phyloP scores from a whole-genome alignment of 352 stramenopile genomes.

The Saprolegnia parasitica region DNA sequence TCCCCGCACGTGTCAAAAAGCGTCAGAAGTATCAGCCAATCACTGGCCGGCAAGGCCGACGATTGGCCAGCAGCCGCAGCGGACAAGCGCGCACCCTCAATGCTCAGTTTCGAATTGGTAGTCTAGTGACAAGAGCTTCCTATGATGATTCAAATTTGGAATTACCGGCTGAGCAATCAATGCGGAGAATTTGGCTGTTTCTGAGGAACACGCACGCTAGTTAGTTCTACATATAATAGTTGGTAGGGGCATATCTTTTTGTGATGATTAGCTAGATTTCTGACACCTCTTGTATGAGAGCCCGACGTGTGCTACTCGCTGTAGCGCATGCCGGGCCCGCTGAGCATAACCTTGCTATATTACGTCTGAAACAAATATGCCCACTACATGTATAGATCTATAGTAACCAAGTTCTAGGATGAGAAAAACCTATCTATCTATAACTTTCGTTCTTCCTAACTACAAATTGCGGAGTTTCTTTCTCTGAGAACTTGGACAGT shows the following conservation, averaged over 20 bases:
- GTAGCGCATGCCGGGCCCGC: conserved; percentile 8
- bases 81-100: too few species aligned
- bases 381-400: conserved; percentile 4
- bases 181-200: conserved; percentile 32
- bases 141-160: conserved; percentile 31
- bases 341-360: conserved; percentile 28
- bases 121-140: conserved; percentile 11
- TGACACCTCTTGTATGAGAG: conserved; percentile 32
- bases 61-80: not conserved
- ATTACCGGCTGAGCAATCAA: conserved; percentile 31
- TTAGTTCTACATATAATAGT: conserved; percentile 11
- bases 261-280: conserved; percentile 31
- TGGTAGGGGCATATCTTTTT: conserved; percentile 16
- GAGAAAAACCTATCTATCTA: conserved; percentile 23
- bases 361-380: conserved; percentile 24
- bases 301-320: conserved; percentile 5
- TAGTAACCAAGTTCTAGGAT: conserved; percentile 19
- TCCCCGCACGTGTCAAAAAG: not conserved
- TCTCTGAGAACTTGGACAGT: conserved; percentile 25
- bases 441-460: conserved; percentile 31
- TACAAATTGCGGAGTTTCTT: conserved; percentile 20
- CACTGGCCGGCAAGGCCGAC: not conserved
- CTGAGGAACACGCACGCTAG: conserved; percentile 22
- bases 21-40: not conserved
- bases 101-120: conserved; percentile 4